Evolutionary conservation across 257 asterid species (phyloP).

Genomic region (Ligustrum vulgare): DNA sequence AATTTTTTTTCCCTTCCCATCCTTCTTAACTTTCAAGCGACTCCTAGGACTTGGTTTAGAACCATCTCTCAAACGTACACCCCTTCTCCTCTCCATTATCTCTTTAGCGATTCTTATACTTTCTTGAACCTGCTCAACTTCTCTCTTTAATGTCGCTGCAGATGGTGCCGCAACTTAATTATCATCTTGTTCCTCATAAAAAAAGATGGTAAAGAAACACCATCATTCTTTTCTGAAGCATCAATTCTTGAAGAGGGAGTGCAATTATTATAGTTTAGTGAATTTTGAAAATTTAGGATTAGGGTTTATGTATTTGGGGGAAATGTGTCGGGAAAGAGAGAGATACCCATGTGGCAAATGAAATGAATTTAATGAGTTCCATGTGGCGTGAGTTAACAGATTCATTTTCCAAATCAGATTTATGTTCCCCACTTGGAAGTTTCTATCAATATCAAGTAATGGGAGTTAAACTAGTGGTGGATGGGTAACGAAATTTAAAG

Average conservation of each 20-base stretch:
- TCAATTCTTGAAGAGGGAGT: slow-evolving; percentile 41
- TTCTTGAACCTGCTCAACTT: slow-evolving; percentile 88
- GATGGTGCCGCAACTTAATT: slow-evolving; percentile 79
- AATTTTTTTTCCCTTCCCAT: slow-evolving; percentile 28
- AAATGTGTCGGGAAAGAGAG: no score
- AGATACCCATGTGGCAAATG: no score
- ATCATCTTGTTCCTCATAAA: slow-evolving; percentile 71
- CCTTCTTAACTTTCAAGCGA: slow-evolving; percentile 38
- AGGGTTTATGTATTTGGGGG: no score
- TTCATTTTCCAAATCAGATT: no score
- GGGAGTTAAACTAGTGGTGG: no score
- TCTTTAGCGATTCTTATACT: slow-evolving; percentile 81
- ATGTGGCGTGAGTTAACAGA: no score
- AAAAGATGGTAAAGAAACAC: slow-evolving; percentile 40
- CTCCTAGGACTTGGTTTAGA: slow-evolving; percentile 38
- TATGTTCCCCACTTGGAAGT: no score
- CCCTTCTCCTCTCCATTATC: slow-evolving; percentile 70
- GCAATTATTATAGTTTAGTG: no score
- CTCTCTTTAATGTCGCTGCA: slow-evolving; percentile 78
- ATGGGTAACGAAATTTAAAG: no score
- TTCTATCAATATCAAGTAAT: no score
- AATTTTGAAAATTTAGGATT: no score
- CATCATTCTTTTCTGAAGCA: slow-evolving; percentile 36
- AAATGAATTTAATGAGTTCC: no score
- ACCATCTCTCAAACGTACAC: slow-evolving; percentile 36